Evolutionary conservation across 192 early-diverging fungal species (phyloP).

Genomic region (Coemansia sp.): DNA sequence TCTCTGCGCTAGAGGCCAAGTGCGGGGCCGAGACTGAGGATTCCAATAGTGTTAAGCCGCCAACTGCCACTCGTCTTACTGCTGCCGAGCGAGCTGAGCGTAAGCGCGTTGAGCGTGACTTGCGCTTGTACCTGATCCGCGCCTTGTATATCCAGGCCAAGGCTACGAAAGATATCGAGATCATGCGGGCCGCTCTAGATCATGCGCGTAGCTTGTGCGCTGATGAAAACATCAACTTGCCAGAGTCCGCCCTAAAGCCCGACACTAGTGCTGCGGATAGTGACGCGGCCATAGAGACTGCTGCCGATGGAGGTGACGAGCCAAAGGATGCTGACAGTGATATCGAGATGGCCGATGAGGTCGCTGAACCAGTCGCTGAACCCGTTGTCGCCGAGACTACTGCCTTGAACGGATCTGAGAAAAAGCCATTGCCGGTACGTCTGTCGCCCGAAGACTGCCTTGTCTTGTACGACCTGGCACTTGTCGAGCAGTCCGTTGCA

Average conservation of each 20-base stretch:
- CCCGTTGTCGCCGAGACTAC: neutral
- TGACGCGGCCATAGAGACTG: neutral
- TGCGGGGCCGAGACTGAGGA: neutral
- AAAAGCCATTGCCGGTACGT: neutral
- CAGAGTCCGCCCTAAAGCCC: slow-evolving; percentile 19
- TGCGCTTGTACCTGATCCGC: slow-evolving; percentile 43
- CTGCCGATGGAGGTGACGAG: neutral
- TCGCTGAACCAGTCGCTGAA: neutral
- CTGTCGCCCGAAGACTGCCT: slow-evolving; percentile 59
- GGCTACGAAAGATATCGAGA: slow-evolving; percentile 62
- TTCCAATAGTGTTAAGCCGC: neutral
- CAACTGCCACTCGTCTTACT: slow-evolving; percentile 13
- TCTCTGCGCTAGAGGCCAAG: slow-evolving; percentile 11
- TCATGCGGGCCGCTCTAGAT: slow-evolving; percentile 62
- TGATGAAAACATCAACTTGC: slow-evolving; percentile 18
- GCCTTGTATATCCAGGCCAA: slow-evolving; percentile 64
- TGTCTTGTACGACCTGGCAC: slow-evolving; percentile 70
- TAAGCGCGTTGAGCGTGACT: slow-evolving; percentile 26
- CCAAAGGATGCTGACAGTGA: slow-evolving; percentile 3
- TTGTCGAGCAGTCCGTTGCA: slow-evolving; percentile 84
- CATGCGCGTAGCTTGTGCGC: slow-evolving; percentile 43
- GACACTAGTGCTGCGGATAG: neutral
- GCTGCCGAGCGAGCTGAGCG: slow-evolving; percentile 27
- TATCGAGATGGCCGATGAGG: neutral
- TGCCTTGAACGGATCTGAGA: neutral